A percentile compares a stretch with the other conserved stretches of the same genome.
These are phyloP conservation scores for Ophiobolus disseminans DNA, from an alignment of 2,329 filamentous ascomycete species.

Conservation along the genomic window DNA sequence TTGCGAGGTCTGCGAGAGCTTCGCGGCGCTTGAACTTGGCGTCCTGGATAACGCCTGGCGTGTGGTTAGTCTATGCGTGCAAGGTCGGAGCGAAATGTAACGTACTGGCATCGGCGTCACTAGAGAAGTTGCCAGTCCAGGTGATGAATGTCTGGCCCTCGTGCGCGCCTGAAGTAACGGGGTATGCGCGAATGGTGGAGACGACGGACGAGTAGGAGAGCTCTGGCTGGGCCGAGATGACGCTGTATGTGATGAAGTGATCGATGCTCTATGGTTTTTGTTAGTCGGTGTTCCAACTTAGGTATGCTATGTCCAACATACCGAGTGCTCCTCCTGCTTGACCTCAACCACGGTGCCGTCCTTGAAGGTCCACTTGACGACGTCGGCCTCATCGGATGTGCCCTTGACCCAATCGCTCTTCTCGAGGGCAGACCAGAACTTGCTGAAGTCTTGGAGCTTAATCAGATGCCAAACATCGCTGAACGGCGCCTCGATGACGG, in stretches of 20 bases:
- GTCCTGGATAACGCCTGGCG: constrained; percentile 72
- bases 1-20: constrained; percentile 70
- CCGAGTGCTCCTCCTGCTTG: constrained; percentile 78
- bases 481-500: constrained; percentile 72
- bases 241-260: constrained; percentile 76
- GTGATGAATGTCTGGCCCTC: constrained; percentile 71
- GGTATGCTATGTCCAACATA: constrained; percentile 49
- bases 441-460: constrained; percentile 73
- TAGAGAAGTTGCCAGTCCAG: constrained; percentile 74
- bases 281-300: neutral
- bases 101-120: constrained; percentile 72
- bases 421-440: constrained; percentile 70
- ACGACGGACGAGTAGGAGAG: constrained; percentile 71
- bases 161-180: constrained; percentile 70
- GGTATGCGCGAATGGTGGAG: constrained; percentile 70
- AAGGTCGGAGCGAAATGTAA: constrained; percentile 11
- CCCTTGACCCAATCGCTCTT: constrained; percentile 70
- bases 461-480: constrained; percentile 75
- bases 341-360: constrained; percentile 73
- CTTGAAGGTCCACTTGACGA: constrained; percentile 74
- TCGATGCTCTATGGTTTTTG: constrained; percentile 64
- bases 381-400: constrained; percentile 67
- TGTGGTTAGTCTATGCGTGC: constrained; percentile 10
- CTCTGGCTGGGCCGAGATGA: constrained; percentile 71
- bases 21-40: constrained; percentile 79